phyloP scores from a whole-genome alignment of 164 flowering plant genomes.

The Sedum album region DNA sequence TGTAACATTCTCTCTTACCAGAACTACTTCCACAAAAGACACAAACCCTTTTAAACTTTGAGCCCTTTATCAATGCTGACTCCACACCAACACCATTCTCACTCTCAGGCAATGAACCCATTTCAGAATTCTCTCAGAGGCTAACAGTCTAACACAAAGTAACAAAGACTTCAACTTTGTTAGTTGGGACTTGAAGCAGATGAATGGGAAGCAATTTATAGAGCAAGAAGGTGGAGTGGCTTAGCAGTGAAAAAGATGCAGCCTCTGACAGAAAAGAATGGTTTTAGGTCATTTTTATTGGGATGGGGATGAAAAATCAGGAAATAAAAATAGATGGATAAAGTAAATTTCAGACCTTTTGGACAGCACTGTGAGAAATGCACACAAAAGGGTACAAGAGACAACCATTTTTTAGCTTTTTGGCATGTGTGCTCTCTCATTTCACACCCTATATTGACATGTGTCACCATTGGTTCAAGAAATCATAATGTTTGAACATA shows the following conservation, averaged over 20 bases:
- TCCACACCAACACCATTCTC: background rate
- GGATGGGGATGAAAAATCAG: background rate
- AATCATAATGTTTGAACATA: background rate
- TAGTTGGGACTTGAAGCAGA: background rate
- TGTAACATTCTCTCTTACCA: slow-evolving; percentile 28
- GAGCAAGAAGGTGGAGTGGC: background rate
- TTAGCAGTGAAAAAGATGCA: background rate
- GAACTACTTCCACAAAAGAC: slow-evolving; percentile 46
- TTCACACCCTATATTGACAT: background rate
- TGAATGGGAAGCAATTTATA: background rate
- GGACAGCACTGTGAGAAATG: background rate
- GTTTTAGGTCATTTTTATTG: background rate
- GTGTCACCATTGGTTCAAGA: background rate
- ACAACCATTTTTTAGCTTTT: background rate
- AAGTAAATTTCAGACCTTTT: background rate
- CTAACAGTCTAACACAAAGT: background rate
- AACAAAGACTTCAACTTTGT: background rate
- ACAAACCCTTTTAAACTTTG: slow-evolving; percentile 35
- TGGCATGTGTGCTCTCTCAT: slow-evolving; percentile 2
- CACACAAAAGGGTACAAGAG: background rate
- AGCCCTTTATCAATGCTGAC: background rate
- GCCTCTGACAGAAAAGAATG: background rate
- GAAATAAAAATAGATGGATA: background rate
- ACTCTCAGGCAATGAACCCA: slow-evolving; percentile 2
- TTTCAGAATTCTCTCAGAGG: background rate